Conservation (phyloP, 768 basidiomycete genomes). For the Podaxis mareebaensis region DNA sequence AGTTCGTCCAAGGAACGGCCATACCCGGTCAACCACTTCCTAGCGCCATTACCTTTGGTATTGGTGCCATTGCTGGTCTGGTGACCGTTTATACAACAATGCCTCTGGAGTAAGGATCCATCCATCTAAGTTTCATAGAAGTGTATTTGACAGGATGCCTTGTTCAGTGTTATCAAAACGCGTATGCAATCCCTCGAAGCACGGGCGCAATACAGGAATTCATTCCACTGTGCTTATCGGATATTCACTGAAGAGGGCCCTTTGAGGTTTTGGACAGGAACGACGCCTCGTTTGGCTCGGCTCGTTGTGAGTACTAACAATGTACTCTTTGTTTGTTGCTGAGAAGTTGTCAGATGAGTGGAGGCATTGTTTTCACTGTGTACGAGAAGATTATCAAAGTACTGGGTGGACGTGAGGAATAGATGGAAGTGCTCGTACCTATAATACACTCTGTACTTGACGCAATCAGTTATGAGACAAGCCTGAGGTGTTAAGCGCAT, state of each 20-base stretch:
- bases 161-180: conserved; percentile 89
- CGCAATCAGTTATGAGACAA: neutral
- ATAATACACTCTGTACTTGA: neutral
- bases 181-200: conserved; percentile 95
- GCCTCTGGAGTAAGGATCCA: conserved; percentile 66
- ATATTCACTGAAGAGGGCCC: conserved; percentile 94
- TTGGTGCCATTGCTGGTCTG: conserved; percentile 90
- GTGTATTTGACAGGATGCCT: neutral
- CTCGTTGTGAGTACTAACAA: conserved; percentile 62
- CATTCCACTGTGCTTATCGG: conserved; percentile 94
- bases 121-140: neutral
- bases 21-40: conserved; percentile 86
- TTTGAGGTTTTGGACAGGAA: conserved; percentile 94
- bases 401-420: conserved; percentile 11
- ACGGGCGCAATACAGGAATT: conserved; percentile 81
- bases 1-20: conserved; percentile 83
- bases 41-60: conserved; percentile 86
- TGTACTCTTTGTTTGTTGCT: neutral
- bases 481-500: too few species aligned
- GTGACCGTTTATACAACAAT: conserved; percentile 93
- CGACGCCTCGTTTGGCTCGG: conserved; percentile 85
- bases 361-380: conserved; percentile 90
- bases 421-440: neutral
- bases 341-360: conserved; percentile 62
- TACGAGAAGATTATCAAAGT: conserved; percentile 79